Evolutionary conservation across 768 basidiomycete genomes (phyloP).

Genomic region (Auricularia auricula-judae): DNA sequence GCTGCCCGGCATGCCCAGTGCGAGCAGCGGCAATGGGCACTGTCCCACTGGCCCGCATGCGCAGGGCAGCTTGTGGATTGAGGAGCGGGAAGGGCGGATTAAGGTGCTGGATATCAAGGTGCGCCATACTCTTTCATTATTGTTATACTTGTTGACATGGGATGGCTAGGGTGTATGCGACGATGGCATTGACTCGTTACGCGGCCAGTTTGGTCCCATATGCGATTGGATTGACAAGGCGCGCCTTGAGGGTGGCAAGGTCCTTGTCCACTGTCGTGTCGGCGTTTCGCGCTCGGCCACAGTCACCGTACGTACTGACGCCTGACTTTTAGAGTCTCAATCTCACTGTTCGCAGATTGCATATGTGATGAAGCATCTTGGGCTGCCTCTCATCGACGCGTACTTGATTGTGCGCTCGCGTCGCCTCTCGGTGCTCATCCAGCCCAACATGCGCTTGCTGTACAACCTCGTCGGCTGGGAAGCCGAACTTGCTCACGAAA

Average conservation of each 20-base stretch:
- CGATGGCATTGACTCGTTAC: constrained; percentile 91
- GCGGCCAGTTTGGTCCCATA: constrained; percentile 77
- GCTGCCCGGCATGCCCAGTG: constrained; percentile 20
- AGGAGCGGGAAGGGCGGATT: constrained; percentile 81
- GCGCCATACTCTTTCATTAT: neutral
- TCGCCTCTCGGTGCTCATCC: constrained; percentile 79
- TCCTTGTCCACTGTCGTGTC: constrained; percentile 96
- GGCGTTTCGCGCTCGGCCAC: constrained; percentile 94
- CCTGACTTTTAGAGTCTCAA: neutral
- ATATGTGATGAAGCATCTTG: constrained; percentile 91
- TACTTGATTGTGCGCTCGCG: constrained; percentile 89
- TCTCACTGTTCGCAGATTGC: constrained; percentile 48
- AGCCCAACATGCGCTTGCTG: constrained; percentile 92
- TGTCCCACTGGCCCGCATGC: constrained; percentile 31
- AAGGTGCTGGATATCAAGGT: constrained; percentile 80
- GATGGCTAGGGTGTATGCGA: constrained; percentile 62
- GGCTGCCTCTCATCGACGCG: constrained; percentile 79
- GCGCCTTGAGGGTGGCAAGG: constrained; percentile 69
- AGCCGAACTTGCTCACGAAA: constrained; percentile 73
- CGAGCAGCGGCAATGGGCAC: constrained; percentile 24
- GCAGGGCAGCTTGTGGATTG: constrained; percentile 74
- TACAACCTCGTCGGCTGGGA: constrained; percentile 96
- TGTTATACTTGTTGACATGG: constrained; percentile 4
- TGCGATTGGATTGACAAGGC: constrained; percentile 93
- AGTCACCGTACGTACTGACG: constrained; percentile 53